These are phyloP conservation scores for Pseudocohnilembus persalinus DNA, from an alignment of 169 alveolate species.

Conservation along the genomic window DNA sequence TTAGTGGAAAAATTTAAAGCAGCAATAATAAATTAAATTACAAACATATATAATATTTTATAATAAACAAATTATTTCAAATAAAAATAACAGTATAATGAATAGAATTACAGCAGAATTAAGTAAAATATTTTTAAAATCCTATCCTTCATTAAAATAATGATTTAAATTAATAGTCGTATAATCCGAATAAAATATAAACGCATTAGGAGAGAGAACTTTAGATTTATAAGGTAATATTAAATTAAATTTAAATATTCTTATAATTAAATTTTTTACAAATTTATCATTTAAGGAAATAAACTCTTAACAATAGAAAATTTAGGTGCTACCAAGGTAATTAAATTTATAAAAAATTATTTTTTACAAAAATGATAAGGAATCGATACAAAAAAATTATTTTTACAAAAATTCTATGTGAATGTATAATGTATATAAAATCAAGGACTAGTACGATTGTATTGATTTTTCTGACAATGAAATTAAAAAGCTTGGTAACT, in stretches of 20 bases:
- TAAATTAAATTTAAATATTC: background rate
- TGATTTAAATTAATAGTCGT: background rate
- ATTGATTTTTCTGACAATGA: constrained; percentile 73
- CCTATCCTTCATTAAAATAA: constrained; percentile 48
- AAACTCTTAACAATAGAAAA: constrained; percentile 67
- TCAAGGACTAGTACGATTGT: constrained; percentile 61
- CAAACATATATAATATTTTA: too few species aligned
- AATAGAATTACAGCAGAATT: constrained; percentile 62
- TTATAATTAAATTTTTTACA: background rate
- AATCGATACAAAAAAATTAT: background rate
- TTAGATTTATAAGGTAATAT: background rate
- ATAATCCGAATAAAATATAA: background rate
- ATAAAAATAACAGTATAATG: constrained; percentile 42
- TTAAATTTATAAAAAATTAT: background rate
- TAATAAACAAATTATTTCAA: too few species aligned
- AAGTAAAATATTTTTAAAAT: constrained; percentile 43
- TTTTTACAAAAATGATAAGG: too few species aligned
- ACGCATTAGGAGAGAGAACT: background rate
- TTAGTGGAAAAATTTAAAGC: too few species aligned
- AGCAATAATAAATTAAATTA: too few species aligned
- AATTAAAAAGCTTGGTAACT: constrained; percentile 53
- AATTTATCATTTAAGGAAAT: constrained; percentile 23
- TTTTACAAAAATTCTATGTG: background rate
- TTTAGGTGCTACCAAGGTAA: constrained; percentile 54
- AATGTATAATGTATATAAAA: background rate